phyloP scores from a whole-genome alignment of 2,329 filamentous ascomycete genomes.

The Colletotrichum sp. region DNA sequence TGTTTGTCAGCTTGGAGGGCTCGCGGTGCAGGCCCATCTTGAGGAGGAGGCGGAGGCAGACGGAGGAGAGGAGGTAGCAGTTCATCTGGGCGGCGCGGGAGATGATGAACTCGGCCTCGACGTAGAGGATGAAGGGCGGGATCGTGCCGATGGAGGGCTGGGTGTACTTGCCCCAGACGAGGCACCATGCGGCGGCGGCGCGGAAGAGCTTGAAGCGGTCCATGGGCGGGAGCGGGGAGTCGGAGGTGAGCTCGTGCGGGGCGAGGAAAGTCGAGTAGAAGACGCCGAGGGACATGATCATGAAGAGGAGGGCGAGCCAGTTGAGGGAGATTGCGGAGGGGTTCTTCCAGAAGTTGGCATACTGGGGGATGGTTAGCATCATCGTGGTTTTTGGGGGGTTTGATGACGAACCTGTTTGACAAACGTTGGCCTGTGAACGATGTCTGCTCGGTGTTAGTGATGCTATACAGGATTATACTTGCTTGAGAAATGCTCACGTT shows the following conservation, averaged over 20 bases:
- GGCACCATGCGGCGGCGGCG: constrained; percentile 54
- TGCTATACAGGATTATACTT: neutral
- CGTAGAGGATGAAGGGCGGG: constrained; percentile 56
- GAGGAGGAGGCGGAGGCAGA: constrained; percentile 58
- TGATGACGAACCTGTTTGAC: constrained; percentile 40
- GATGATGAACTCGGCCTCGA: constrained; percentile 58
- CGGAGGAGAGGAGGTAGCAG: constrained; percentile 57
- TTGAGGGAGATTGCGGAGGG: constrained; percentile 41
- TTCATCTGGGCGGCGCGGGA: constrained; percentile 57
- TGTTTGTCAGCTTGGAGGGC: constrained; percentile 53
- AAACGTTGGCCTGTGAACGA: constrained; percentile 59
- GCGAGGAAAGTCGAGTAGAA: constrained; percentile 50
- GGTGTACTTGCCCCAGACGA: constrained; percentile 55
- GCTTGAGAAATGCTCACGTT: constrained; percentile 41
- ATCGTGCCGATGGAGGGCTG: constrained; percentile 54
- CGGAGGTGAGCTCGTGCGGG: constrained; percentile 47
- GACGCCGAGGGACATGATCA: constrained; percentile 47
- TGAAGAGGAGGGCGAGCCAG: constrained; percentile 58
- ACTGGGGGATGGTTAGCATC: constrained; percentile 38
- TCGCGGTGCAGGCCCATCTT: constrained; percentile 66
- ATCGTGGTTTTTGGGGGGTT: neutral
- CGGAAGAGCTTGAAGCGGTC: constrained; percentile 55
- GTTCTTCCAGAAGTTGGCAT: constrained; percentile 54
- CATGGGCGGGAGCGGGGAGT: constrained; percentile 41
- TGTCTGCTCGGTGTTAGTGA: constrained; percentile 39